Evolutionary conservation across 2,329 filamentous ascomycete genomes (phyloP), one percentile per base, ranked within the genome.

Genomic region (Phyllosticta citribraziliensis): DNA sequence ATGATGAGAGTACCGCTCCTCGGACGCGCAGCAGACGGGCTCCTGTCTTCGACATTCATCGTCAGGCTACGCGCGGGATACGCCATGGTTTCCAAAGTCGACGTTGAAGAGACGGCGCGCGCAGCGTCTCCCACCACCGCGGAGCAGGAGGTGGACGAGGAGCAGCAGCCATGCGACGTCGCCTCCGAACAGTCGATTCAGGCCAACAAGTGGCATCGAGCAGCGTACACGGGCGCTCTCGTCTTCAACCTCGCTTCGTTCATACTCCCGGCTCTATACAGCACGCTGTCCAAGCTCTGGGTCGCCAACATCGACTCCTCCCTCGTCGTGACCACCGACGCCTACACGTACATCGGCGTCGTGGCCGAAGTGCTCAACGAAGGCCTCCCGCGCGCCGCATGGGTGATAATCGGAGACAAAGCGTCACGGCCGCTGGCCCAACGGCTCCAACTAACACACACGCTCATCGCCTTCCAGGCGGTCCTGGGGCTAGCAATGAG

Each of bases 341-440:
- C 80, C 0, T 88, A 87, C 70, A 89, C 85, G 0, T 90, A 90
- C 70, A 88, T 90, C 63, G 79, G 81, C 20, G 80, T 84, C 0
- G 77, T 89, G 0, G 82, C 81, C 1, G 84, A 90, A 68, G 85
- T 88, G 0, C 71, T 91, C 17, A 90, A 90, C 65, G 87, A 91
- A 69, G 87, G 87, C 0, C 80, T 91, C 0, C 87, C 87, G 0
- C 79, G 86, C 22, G 84, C 86, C 0, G 79, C 85, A 0, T 91
- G 84, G 82, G 76, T 85, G 5, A 80, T 88, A 61, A 88, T 90
- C 61, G 86, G 85, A 8, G 85, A 90, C 70, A 80, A 79, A 27
- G 72, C 81, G 0, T 83, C 80, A 0, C 79, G 85, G 1, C 74
- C 75, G 0, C 69, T 80, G 0, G 62, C 72, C 0, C 76, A 81